Base-by-base conservation (phyloP, 805 yeast genomes). In the Candida nonsorbophila region DNA sequence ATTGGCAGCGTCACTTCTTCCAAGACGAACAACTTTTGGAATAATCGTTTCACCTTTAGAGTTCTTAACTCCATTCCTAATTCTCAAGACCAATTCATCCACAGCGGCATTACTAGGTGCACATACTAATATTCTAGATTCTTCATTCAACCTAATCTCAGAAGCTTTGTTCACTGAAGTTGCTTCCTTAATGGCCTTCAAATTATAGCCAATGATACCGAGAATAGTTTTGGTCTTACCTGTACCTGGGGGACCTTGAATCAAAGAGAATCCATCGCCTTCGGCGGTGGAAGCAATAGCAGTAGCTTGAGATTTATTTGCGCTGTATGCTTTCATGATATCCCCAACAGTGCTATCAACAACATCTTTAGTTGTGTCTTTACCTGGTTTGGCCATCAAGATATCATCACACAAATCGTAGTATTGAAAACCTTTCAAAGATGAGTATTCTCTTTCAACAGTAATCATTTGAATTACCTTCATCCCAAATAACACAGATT, bases 41-140 rank as follows among this genome's bases (percentile, higher is more conserved):
- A 53, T 51, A 37, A 75, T 71, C 1, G 47, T 37, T 8, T 56
- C 55, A 1, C 90, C 90, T 20, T 58, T 51, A 13, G 79, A 58
- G 40, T 72, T 67, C 24, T 55, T 54, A 2, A 88, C 77, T 5
- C 96, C 97, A 12, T 62, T 66, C 41, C 80, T 77, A 35, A 92
- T 61, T 50, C 99, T 79, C 12, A 87, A 45, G 9, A 87, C 92
- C 37, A 92, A 66, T 51, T 94, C 98, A 58, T 92, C 99, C 3
- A 92, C 96, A 9, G 99, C 99, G 1, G 99, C 99, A 62, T 92
- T 92, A 51, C 96, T 85, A 3, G 99, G 99, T 1, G 98, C 97
- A 71, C 98, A 94, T 12, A 92, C 77, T 28, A 92, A 60, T 1
- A 92, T 74, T 34, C 84, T 84, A 20, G 74, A 49, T 24, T 23